These are phyloP conservation scores for Pleurozium schreberi DNA, from an alignment of 225 moss, liverwort and hornwort genomes.

Conservation along the genomic window DNA sequence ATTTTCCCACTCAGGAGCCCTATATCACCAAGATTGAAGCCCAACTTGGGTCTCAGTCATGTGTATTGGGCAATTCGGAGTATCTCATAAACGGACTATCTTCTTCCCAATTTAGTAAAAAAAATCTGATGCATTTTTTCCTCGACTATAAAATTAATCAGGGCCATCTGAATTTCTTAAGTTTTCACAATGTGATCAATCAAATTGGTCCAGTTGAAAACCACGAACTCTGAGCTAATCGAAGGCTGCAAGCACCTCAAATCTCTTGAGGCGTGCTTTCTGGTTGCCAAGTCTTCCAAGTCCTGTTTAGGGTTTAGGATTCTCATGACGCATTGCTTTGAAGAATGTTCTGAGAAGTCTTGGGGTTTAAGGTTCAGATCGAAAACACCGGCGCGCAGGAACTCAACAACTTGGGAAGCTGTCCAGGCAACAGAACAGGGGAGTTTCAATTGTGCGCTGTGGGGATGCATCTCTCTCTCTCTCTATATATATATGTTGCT, in stretches of 20 bases:
- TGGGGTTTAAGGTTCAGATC: background rate
- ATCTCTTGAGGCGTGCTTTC: background rate
- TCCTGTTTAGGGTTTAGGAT: background rate
- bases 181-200: background rate
- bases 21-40: too few relatives aligned
- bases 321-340: background rate
- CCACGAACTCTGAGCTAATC: background rate
- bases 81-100: background rate
- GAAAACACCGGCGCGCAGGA: conserved; percentile 72
- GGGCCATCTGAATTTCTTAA: background rate
- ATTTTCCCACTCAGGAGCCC: background rate
- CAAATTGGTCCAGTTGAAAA: background rate
- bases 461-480: too few relatives aligned
- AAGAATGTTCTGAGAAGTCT: background rate
- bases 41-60: too few relatives aligned
- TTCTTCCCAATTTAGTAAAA: background rate
- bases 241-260: background rate
- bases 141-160: background rate
- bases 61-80: background rate
- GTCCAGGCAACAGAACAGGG: conserved; percentile 62
- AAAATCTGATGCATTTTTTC: background rate
- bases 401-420: conserved; percentile 60
- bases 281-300: background rate
- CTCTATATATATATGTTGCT: conserved; percentile 20
- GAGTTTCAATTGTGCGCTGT: conserved; percentile 24